Evolutionary conservation across 2,329 filamentous ascomycete species (phyloP).

Genomic region (Sphaerulina musiva): DNA sequence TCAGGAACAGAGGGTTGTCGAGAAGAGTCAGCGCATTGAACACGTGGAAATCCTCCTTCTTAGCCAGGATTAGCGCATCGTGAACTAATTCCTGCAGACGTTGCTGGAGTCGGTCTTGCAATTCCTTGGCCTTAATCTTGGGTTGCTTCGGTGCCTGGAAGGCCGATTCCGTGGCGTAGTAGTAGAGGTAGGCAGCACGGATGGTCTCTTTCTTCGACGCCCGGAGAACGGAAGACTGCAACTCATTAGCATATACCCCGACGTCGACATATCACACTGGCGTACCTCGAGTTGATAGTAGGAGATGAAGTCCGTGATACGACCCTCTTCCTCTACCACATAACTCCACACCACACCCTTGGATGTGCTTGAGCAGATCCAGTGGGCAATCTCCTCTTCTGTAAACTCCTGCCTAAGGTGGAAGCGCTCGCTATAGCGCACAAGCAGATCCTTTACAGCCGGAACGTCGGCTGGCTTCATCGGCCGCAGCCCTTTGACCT

Average conservation of each 20-base stretch:
- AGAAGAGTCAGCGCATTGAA: slow-evolving; percentile 92
- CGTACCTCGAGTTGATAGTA: slow-evolving; percentile 78
- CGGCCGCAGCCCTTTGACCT: slow-evolving; percentile 66
- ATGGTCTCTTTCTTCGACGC: slow-evolving; percentile 68
- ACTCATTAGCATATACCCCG: slow-evolving; percentile 6
- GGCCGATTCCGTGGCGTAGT: slow-evolving; percentile 82
- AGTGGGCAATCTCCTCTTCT: slow-evolving; percentile 77
- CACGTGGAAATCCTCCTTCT: slow-evolving; percentile 80
- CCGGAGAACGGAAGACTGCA: slow-evolving; percentile 72
- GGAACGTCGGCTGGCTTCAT: slow-evolving; percentile 77
- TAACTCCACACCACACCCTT: slow-evolving; percentile 92
- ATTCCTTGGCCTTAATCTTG: slow-evolving; percentile 43
- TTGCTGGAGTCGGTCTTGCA: slow-evolving; percentile 59
- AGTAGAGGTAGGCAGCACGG: slow-evolving; percentile 90
- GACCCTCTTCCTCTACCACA: slow-evolving; percentile 70
- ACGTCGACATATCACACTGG: not conserved
- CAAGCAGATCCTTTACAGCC: slow-evolving; percentile 65
- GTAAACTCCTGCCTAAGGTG: slow-evolving; percentile 78
- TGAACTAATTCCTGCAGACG: slow-evolving; percentile 73
- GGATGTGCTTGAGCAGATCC: slow-evolving; percentile 66
- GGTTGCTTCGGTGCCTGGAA: slow-evolving; percentile 41
- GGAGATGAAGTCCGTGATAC: slow-evolving; percentile 93
- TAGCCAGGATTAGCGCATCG: slow-evolving; percentile 82
- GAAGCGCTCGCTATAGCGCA: slow-evolving; percentile 70
- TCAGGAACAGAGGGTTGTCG: slow-evolving; percentile 89